Percentiles rank a stretch among this genome's conserved stretches.
phyloP scores from a whole-genome alignment of 2,329 filamentous ascomycete genomes.

The Talaromyces funiculosus region DNA sequence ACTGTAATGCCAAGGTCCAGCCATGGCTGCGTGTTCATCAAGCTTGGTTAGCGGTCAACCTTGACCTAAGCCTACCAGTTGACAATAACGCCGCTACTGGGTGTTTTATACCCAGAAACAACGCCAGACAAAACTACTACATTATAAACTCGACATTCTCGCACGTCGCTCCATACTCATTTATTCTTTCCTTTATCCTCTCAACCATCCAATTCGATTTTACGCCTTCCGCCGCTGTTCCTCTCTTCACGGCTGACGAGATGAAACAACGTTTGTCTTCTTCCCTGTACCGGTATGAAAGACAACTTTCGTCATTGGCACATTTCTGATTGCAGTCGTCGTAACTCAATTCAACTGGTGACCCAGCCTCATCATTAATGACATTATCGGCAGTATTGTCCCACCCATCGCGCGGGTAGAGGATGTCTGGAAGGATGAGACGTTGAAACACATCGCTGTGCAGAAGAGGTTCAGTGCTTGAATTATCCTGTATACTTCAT shows the following conservation, averaged over 20 bases:
- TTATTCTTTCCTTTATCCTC: slow-evolving; percentile 18
- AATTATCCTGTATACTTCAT: neutral
- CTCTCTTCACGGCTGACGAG: slow-evolving; percentile 24
- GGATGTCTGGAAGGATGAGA: slow-evolving; percentile 29
- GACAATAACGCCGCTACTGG: neutral
- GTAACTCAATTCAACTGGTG: slow-evolving; percentile 15
- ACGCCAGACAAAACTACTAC: neutral
- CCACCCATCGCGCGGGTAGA: slow-evolving; percentile 25
- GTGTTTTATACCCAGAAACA: neutral
- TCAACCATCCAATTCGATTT: slow-evolving; percentile 28
- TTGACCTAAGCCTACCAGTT: neutral
- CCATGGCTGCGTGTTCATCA: neutral
- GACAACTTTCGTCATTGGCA: slow-evolving; percentile 21
- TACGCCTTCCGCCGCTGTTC: slow-evolving; percentile 17
- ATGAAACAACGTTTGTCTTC: slow-evolving; percentile 23
- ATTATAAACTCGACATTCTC: neutral
- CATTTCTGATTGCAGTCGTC: slow-evolving; percentile 29
- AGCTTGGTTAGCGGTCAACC: neutral
- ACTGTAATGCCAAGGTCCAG: neutral
- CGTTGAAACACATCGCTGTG: slow-evolving; percentile 34
- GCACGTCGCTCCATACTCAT: neutral
- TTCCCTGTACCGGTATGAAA: slow-evolving; percentile 22
- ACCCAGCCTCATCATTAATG: slow-evolving; percentile 17
- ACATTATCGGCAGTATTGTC: slow-evolving; percentile 31
- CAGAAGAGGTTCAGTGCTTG: slow-evolving; percentile 21